phyloP scores from a whole-genome alignment of 2,329 filamentous ascomycete genomes.

The Penicillium sp. region DNA sequence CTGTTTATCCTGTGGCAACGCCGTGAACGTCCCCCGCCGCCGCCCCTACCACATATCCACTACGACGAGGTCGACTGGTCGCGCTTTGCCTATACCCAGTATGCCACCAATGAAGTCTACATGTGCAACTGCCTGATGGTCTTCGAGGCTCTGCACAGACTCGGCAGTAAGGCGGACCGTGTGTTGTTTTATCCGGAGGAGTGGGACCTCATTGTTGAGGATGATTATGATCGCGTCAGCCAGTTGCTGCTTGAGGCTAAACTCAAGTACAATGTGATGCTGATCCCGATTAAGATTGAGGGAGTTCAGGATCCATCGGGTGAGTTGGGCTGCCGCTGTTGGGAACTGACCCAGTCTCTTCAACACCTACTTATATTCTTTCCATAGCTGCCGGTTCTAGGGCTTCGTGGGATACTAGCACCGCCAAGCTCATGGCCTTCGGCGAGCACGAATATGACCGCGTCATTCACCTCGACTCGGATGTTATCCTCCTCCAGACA shows the following conservation, averaged over 20 bases:
- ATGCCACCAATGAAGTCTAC: conserved; percentile 42
- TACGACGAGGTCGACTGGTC: conserved; percentile 41
- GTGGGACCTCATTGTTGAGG: conserved; percentile 37
- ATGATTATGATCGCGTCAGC: conserved; percentile 35
- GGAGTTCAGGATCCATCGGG: conserved; percentile 25
- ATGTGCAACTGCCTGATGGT: conserved; percentile 45
- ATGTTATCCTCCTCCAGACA: conserved; percentile 59
- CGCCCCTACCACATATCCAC: conserved; percentile 26
- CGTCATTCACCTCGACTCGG: conserved; percentile 60
- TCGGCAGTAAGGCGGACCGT: conserved; percentile 40
- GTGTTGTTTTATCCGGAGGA: conserved; percentile 43
- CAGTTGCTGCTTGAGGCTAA: conserved; percentile 50
- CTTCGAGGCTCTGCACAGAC: conserved; percentile 40
- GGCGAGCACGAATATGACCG: conserved; percentile 63
- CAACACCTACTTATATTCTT: not conserved
- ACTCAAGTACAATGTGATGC: conserved; percentile 49
- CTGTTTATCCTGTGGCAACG: conserved; percentile 28
- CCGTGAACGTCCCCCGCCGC: conserved; percentile 18
- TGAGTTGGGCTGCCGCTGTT: conserved; percentile 12
- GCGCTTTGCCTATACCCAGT: conserved; percentile 44
- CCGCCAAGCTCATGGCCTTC: conserved; percentile 68
- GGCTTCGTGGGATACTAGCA: conserved; percentile 61
- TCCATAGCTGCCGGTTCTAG: conserved; percentile 12
- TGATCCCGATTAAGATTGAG: conserved; percentile 48
- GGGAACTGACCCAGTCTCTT: not conserved